Conservation (phyloP, 176 grass and related monocot genomes). For the Eleusine indica region DNA sequence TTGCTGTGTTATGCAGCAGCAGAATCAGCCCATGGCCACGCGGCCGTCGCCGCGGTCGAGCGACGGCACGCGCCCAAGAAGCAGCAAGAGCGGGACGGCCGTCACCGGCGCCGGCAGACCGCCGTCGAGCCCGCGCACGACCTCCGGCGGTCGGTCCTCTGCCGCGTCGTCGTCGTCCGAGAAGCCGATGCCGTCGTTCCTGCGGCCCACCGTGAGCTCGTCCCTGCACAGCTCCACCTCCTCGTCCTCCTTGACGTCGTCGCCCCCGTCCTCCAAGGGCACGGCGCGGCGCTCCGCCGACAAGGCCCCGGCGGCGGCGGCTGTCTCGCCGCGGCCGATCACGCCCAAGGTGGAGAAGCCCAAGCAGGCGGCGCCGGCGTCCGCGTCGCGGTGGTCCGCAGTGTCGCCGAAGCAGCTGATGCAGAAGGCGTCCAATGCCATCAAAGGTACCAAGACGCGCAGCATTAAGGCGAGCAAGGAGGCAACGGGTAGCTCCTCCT, state of each 20-base stretch:
- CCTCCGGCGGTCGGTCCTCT: constrained; percentile 1
- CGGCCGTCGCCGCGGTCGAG: constrained; percentile 46
- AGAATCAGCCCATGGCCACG: constrained; percentile 46
- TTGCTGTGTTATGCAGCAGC: constrained; percentile 30
- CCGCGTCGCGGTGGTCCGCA: constrained; percentile 46
- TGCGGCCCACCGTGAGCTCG: constrained; percentile 62
- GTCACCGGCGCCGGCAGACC: constrained; percentile 7
- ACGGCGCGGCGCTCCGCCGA: constrained; percentile 18
- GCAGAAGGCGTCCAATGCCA: constrained; percentile 54
- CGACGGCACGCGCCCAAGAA: constrained; percentile 49
- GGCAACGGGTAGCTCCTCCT: not conserved
- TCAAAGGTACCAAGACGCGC: constrained; percentile 35
- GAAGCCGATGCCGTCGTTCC: constrained; percentile 56
- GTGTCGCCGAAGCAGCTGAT: constrained; percentile 52
- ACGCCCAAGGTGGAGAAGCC: constrained; percentile 22
- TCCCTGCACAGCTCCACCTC: constrained; percentile 50
- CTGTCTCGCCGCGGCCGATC: constrained; percentile 10
- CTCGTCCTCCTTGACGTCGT: not conserved
- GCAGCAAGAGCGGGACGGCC: constrained; percentile 29
- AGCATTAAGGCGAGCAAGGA: constrained; percentile 26
- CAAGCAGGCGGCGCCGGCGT: constrained; percentile 17
- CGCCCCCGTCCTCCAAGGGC: constrained; percentile 21
- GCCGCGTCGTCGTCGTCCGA: constrained; percentile 33
- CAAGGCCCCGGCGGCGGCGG: constrained; percentile 25
- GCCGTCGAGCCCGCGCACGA: constrained; percentile 33